Conservation (phyloP, 192 early-diverging fungal genomes). For the Rhizophagus clarus region DNA sequence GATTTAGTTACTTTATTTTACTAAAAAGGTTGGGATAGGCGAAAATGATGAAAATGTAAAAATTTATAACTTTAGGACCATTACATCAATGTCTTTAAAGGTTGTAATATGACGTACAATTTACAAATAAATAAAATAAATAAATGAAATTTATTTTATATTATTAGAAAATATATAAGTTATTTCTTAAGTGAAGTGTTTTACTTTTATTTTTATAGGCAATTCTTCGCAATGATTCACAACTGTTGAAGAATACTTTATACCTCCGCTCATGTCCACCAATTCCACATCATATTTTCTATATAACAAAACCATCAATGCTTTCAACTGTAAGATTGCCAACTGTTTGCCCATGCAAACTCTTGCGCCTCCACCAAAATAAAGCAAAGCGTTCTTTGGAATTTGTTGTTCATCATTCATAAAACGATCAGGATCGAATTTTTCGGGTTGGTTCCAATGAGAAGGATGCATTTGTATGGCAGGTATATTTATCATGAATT, state of each 20-base stretch:
- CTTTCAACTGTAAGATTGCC: slow-evolving; percentile 3
- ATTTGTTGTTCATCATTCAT: background rate
- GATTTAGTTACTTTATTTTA: too few relatives aligned
- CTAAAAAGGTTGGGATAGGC: too few relatives aligned
- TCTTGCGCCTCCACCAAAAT: slow-evolving; percentile 17
- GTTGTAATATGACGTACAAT: too few relatives aligned
- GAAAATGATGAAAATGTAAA: too few relatives aligned
- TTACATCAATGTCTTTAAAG: too few relatives aligned
- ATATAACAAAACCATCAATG: background rate
- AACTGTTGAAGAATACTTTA: background rate
- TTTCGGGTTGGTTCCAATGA: background rate
- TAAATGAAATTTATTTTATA: too few relatives aligned
- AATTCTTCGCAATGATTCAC: slow-evolving; percentile 11
- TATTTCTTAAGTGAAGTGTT: background rate
- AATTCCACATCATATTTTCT: slow-evolving; percentile 27
- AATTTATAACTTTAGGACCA: too few relatives aligned
- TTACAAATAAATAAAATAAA: too few relatives aligned
- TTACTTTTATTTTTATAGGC: background rate
- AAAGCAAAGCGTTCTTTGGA: background rate
- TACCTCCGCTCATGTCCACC: background rate
- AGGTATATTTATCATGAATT: background rate
- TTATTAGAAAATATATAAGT: background rate
- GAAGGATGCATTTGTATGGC: background rate
- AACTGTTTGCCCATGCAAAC: slow-evolving; percentile 9
- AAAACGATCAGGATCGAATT: slow-evolving; percentile 21